Evolutionary conservation across 345 rosid species (phyloP).

Genomic region (Citrus maxima): DNA sequence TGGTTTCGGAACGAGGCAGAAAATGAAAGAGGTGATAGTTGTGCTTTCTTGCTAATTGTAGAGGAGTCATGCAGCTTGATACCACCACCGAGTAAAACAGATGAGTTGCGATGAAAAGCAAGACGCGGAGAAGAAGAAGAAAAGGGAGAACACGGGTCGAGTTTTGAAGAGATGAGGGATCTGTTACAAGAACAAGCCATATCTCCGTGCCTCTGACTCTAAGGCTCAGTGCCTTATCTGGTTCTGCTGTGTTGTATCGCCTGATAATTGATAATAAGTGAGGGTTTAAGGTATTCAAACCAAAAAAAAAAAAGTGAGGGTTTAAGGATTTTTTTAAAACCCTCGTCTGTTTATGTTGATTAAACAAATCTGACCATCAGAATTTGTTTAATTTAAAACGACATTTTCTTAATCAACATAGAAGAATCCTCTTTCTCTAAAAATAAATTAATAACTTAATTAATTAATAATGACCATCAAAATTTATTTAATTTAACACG

Average conservation of each 20-base stretch:
- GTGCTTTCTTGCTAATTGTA: conserved; percentile 15
- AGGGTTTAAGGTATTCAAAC: neutral
- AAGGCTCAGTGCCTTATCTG: conserved; percentile 10
- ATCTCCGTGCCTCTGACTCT: neutral
- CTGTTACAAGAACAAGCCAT: conserved; percentile 43
- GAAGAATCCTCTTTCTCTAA: too few relatives aligned
- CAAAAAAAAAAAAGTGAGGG: too few relatives aligned
- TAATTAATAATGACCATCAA: neutral
- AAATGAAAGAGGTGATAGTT: neutral
- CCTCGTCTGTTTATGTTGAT: too few relatives aligned
- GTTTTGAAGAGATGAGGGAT: conserved; percentile 24
- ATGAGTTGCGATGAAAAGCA: conserved; percentile 11
- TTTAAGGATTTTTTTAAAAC: neutral
- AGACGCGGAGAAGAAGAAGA: conserved; percentile 9
- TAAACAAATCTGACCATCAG: neutral
- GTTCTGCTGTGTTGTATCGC: neutral
- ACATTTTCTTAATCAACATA: too few relatives aligned
- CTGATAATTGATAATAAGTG: neutral
- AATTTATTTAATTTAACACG: too few relatives aligned
- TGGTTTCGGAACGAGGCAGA: conserved; percentile 19
- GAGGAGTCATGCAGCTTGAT: conserved; percentile 15
- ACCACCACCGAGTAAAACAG: neutral
- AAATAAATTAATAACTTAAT: too few relatives aligned
- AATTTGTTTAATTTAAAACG: too few relatives aligned
- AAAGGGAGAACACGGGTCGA: conserved; percentile 14